Percentiles rank a stretch among this genome's conserved stretches.
phyloP scores from a whole-genome alignment of 2,329 filamentous ascomycete genomes.

The Colletotrichum spinosum region DNA sequence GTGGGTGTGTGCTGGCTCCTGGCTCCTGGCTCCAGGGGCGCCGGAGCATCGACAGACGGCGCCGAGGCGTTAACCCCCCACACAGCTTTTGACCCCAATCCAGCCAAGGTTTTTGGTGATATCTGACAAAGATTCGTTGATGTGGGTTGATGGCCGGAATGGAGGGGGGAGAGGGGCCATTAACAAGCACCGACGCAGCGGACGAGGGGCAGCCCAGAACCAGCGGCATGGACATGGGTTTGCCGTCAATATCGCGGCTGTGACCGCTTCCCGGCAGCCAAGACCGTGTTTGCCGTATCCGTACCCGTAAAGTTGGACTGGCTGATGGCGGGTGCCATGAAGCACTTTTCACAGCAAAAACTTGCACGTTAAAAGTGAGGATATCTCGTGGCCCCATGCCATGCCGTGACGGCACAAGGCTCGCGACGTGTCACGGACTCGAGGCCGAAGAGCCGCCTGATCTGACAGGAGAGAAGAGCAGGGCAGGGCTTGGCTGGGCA shows the following conservation, averaged over 20 bases:
- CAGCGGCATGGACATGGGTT: constrained; percentile 32
- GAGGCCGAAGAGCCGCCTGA: constrained; percentile 20
- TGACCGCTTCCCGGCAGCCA: constrained; percentile 22
- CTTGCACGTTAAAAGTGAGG: constrained; percentile 2
- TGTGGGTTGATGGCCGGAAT: constrained; percentile 7
- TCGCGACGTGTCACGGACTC: constrained; percentile 11
- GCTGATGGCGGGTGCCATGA: too few relatives aligned
- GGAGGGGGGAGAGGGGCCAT: not conserved
- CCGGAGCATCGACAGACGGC: too few relatives aligned
- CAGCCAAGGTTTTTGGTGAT: constrained; percentile 28
- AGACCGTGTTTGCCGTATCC: constrained; percentile 8
- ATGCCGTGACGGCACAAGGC: not conserved
- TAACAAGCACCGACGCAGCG: constrained; percentile 1
- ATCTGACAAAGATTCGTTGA: constrained; percentile 32
- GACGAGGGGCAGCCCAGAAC: constrained; percentile 18
- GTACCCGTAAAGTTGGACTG: not conserved
- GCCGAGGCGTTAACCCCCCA: too few relatives aligned
- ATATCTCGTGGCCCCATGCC: too few relatives aligned
- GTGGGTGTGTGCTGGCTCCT: too few relatives aligned
- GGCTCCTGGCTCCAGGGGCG: too few relatives aligned
- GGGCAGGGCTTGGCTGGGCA: too few relatives aligned
- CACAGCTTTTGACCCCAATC: constrained; percentile 10
- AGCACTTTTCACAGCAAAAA: not conserved
- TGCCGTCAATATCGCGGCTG: constrained; percentile 20
- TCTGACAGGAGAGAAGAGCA: too few relatives aligned